Percentiles rank a stretch among this genome's conserved stretches.
These are phyloP conservation scores for Leccinum truebloodii DNA, from an alignment of 768 basidiomycete species.

Conservation along the genomic window DNA sequence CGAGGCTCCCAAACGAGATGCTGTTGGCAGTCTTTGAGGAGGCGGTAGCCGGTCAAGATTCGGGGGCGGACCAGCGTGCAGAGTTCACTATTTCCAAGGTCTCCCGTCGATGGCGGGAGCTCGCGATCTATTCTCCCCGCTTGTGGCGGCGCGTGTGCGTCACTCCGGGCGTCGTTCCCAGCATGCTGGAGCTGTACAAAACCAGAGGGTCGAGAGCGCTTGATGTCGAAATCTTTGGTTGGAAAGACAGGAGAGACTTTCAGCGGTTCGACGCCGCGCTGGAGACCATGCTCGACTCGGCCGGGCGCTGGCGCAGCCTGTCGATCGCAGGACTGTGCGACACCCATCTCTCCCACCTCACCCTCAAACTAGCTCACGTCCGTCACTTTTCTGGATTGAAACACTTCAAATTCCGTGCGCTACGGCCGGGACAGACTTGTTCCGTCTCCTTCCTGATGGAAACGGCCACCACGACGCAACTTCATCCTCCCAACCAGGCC, in stretches of 20 bases:
- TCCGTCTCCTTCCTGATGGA: constrained; percentile 28
- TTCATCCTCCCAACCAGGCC: background rate
- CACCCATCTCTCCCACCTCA: constrained; percentile 31
- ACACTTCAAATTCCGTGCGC: constrained; percentile 32
- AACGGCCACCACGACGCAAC: constrained; percentile 4
- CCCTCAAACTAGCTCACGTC: constrained; percentile 25
- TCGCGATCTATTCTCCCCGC: constrained; percentile 32
- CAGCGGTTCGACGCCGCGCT: constrained; percentile 31
- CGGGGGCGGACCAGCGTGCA: constrained; percentile 16
- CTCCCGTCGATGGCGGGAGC: constrained; percentile 34
- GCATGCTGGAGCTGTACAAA: constrained; percentile 28
- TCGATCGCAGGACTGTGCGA: constrained; percentile 30
- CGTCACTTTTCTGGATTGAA: constrained; percentile 24
- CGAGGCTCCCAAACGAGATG: constrained; percentile 34
- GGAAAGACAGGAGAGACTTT: constrained; percentile 34
- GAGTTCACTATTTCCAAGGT: constrained; percentile 32
- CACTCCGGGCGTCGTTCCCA: constrained; percentile 19
- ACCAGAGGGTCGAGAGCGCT: constrained; percentile 27
- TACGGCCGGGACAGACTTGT: constrained; percentile 32
- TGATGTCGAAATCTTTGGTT: constrained; percentile 29
- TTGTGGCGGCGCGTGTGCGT: constrained; percentile 32
- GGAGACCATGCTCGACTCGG: constrained; percentile 28
- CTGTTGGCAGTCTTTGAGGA: constrained; percentile 33
- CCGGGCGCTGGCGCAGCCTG: constrained; percentile 30
- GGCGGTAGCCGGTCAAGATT: constrained; percentile 28